Evolutionary conservation across 2,329 filamentous ascomycete species (phyloP).

Genomic region (Fusarium paranaense): DNA sequence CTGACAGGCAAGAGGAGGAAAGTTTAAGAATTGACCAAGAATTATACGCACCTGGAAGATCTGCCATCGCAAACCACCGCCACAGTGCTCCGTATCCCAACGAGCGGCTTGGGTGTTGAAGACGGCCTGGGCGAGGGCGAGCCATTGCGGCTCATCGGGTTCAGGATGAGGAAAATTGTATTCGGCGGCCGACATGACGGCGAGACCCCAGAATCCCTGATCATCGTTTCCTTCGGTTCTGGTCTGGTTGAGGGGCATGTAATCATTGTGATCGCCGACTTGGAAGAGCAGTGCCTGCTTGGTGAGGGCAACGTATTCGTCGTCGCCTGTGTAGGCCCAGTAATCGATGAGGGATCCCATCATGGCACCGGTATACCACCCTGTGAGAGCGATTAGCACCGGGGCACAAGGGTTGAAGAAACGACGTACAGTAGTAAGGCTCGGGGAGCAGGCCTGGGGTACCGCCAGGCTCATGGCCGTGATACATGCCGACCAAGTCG

Average conservation of each 20-base stretch:
- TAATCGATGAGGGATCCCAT: constrained; percentile 81
- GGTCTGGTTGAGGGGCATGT: constrained; percentile 81
- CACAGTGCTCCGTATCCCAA: constrained; percentile 77
- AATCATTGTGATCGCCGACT: constrained; percentile 77
- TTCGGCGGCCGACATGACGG: constrained; percentile 78
- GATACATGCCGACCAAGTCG: constrained; percentile 59
- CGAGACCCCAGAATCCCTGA: constrained; percentile 79
- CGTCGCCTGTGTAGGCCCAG: constrained; percentile 84
- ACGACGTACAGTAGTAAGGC: constrained; percentile 65
- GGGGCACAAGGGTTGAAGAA: not conserved
- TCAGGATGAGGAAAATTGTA: constrained; percentile 72
- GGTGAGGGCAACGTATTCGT: constrained; percentile 75
- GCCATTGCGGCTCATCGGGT: constrained; percentile 70
- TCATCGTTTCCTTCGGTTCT: constrained; percentile 79
- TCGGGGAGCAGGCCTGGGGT: constrained; percentile 64
- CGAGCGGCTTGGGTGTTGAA: constrained; percentile 82
- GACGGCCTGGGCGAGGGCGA: constrained; percentile 80
- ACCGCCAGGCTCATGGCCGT: constrained; percentile 62
- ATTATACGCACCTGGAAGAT: constrained; percentile 67
- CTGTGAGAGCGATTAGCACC: constrained; percentile 46
- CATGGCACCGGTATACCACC: constrained; percentile 82
- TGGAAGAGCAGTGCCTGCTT: constrained; percentile 79
- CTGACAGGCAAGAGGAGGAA: not conserved
- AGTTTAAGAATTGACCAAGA: not conserved
- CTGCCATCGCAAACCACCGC: constrained; percentile 86